Evolutionary conservation across 2,329 filamentous ascomycete species (phyloP).

Genomic region (Trichoderma koningii): DNA sequence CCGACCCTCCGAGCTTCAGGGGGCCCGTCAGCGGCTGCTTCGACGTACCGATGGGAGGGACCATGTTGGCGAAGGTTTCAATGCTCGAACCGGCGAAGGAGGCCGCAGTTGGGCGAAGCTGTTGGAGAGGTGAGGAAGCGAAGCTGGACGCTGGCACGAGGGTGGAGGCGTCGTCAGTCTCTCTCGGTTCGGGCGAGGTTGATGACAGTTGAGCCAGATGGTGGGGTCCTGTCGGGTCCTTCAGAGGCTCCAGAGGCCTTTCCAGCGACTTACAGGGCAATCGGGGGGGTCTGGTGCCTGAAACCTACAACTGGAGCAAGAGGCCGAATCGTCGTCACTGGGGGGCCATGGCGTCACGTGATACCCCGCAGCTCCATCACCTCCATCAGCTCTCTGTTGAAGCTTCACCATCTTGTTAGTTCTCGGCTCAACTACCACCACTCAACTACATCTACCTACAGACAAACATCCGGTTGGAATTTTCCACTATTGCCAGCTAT

Average conservation of each 20-base stretch:
- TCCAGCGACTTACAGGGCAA: not conserved
- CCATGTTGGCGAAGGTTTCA: constrained; percentile 47
- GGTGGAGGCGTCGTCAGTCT: constrained; percentile 28
- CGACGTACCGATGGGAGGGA: constrained; percentile 57
- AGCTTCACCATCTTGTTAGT: not conserved
- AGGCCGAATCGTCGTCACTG: constrained; percentile 40
- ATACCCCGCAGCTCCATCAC: constrained; percentile 37
- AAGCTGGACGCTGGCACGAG: constrained; percentile 19
- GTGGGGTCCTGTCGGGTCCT: constrained; percentile 34
- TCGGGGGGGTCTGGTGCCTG: too few species aligned
- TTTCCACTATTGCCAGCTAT: too few species aligned
- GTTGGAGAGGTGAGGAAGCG: not conserved
- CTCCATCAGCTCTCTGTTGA: not conserved
- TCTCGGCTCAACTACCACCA: too few species aligned
- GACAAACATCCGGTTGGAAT: too few species aligned
- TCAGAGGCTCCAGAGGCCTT: constrained; percentile 26
- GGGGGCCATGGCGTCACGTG: constrained; percentile 44
- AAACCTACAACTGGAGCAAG: too few species aligned
- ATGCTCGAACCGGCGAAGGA: constrained; percentile 8
- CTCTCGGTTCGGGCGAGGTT: not conserved
- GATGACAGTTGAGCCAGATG: constrained; percentile 30
- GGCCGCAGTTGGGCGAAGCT: constrained; percentile 10
- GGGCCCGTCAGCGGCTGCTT: not conserved
- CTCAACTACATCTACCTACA: too few species aligned
- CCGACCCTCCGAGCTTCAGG: not conserved